Base-by-base conservation (phyloP, 176 grass and related monocot genomes). In the Areca catechu region DNA sequence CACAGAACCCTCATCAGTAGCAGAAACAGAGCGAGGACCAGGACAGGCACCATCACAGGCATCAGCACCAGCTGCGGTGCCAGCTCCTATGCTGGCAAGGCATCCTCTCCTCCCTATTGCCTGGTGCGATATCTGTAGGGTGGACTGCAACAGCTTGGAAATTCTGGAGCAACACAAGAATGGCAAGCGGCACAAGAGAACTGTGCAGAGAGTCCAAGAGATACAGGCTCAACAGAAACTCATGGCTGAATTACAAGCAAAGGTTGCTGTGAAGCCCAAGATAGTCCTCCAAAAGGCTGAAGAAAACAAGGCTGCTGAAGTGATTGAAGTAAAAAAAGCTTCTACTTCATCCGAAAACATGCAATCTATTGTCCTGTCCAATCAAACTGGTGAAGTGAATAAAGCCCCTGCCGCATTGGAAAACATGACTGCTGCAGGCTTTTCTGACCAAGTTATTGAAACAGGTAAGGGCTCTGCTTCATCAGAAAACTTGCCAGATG, bases 41-140 rank as follows among this genome's bases (percentile, higher is more conserved):
- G 53, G 22, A 29, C 68, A 16, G 54, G 27, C 43, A 5, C 53
- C 55, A 61, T 49, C 60, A 57, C 57, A 16, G 54, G 27, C 52
- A 5, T 56, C n/a, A n/a, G 54, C 60, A 57, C 57, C 55, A 22
- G 21, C 24, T 48, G 51, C 54, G 56, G 18, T 47, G 1, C 21
- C 29, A 47, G 49, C 51, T 68, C 68, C 20, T 21, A 22, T 19
- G 21, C 2, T 50, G 7, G 29, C 65, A 59, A 24, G 4, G 19
- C 58, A 7, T 22, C 60, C 51, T 74, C 48, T 60, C 25, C 71
- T 58, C 29, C 65, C 70, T 49, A 37, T 56, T 74, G 78, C 78
- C 29, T 86, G 83, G 83, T 86, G 83, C 20, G 78, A 86, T 62
- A 70, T 86, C 77, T 86, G 83, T 34, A 57, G 83, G 69, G 78